Evolutionary conservation across 768 basidiomycete genomes (phyloP).

Genomic region (Punctularia strigosozonata): DNA sequence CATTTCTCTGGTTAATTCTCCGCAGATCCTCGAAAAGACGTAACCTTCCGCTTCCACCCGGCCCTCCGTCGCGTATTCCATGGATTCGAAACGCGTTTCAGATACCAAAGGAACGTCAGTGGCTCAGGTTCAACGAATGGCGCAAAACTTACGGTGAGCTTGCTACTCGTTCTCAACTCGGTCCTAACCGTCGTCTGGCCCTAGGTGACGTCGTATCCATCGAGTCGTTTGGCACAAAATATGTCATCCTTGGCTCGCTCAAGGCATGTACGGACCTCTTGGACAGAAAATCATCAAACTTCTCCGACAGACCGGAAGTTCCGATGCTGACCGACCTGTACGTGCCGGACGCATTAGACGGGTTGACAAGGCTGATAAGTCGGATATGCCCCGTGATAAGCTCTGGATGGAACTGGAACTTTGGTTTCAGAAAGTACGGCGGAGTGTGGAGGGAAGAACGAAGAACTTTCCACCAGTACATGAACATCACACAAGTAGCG

Average conservation of each 20-base stretch:
- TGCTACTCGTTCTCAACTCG: too few species aligned
- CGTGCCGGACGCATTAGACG: too few species aligned
- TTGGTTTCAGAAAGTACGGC: slow-evolving; percentile 7
- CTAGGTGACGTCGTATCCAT: not conserved
- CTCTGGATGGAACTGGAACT: slow-evolving; percentile 14
- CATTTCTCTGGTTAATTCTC: too few species aligned
- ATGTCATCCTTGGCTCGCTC: not conserved
- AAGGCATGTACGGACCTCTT: not conserved
- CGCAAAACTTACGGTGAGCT: too few species aligned
- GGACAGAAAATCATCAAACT: not conserved
- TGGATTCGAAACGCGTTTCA: too few species aligned
- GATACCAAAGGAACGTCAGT: too few species aligned
- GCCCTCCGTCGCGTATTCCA: too few species aligned
- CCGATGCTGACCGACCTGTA: not conserved
- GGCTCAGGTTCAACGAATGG: too few species aligned
- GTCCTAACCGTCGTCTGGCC: too few species aligned
- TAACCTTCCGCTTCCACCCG: too few species aligned
- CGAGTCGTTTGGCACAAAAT: not conserved
- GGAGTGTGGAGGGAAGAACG: not conserved
- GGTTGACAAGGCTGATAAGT: not conserved
- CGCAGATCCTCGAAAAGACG: too few species aligned
- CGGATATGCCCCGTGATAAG: slow-evolving; percentile 3
- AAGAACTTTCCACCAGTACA: not conserved
- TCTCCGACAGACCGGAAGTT: not conserved
- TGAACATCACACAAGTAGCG: not conserved